Conservation (phyloP, 495 filamentous ascomycete genomes). For the Podospora conica region DNA sequence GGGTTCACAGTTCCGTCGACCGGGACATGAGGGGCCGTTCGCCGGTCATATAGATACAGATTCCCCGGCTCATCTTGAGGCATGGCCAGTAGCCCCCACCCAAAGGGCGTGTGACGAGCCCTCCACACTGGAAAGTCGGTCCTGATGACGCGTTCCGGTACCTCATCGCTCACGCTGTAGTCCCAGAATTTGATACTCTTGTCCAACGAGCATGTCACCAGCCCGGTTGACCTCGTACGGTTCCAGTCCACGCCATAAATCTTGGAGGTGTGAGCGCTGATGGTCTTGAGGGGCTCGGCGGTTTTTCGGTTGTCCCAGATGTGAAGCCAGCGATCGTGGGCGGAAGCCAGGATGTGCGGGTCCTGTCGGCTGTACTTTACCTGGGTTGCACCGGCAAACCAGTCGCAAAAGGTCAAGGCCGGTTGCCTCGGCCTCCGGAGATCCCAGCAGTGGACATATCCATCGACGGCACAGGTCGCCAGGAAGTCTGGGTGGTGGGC, state of each 20-base stretch:
- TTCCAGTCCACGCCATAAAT: constrained; percentile 98
- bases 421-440: constrained; percentile 68
- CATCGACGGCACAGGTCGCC: constrained; percentile 88
- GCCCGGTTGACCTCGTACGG: constrained; percentile 57
- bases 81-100: constrained; percentile 82
- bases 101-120: constrained; percentile 90
- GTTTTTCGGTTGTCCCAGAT: constrained; percentile 90
- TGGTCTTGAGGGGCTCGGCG: constrained; percentile 70
- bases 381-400: constrained; percentile 91
- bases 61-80: constrained; percentile 79
- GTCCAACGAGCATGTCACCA: constrained; percentile 87
- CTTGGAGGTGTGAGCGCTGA: constrained; percentile 87
- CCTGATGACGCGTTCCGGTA: constrained; percentile 65
- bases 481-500: constrained; percentile 85
- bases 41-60: constrained; percentile 80
- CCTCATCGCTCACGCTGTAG: constrained; percentile 55
- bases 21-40: constrained; percentile 34
- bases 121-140: constrained; percentile 88
- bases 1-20: constrained; percentile 47
- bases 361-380: constrained; percentile 94
- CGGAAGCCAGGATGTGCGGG: constrained; percentile 76
- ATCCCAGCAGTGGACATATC: constrained; percentile 92
- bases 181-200: constrained; percentile 95
- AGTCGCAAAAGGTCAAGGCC: constrained; percentile 80
- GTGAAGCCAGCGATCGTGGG: constrained; percentile 77